These are phyloP conservation scores for Colletotrichum echinochloae DNA, from an alignment of 2,329 filamentous ascomycete species.

Conservation along the genomic window DNA sequence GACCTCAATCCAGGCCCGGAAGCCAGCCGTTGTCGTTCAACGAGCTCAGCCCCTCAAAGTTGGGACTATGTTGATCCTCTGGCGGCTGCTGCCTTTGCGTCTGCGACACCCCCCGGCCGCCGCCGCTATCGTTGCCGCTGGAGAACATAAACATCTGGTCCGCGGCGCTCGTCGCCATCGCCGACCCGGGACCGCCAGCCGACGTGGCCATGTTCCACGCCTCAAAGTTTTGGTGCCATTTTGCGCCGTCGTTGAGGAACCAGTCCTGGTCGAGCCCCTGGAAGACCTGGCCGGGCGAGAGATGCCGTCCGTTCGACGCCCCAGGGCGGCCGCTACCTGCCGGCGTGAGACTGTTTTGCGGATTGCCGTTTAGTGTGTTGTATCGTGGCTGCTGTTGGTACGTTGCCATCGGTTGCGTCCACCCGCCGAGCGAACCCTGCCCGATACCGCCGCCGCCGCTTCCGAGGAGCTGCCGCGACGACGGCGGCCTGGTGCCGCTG, in stretches of 20 bases:
- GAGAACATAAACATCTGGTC: constrained; percentile 41
- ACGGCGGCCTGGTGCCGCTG: constrained; percentile 34
- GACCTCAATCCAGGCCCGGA: constrained; percentile 50
- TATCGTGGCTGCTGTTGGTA: constrained; percentile 44
- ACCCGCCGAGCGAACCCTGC: constrained; percentile 38
- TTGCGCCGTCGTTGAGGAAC: constrained; percentile 68
- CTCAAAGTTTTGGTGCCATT: constrained; percentile 70
- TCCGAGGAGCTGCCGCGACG: constrained; percentile 28
- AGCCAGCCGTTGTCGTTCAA: constrained; percentile 51
- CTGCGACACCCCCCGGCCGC: constrained; percentile 2
- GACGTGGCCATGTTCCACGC: constrained; percentile 58
- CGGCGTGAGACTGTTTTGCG: constrained; percentile 5
- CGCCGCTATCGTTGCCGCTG: constrained; percentile 6
- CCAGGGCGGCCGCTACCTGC: constrained; percentile 8
- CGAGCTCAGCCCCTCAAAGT: constrained; percentile 50
- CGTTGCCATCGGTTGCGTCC: constrained; percentile 46
- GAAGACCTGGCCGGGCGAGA: constrained; percentile 47
- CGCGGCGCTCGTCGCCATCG: constrained; percentile 23
- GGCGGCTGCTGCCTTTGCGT: constrained; percentile 22
- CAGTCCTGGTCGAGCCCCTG: constrained; percentile 66
- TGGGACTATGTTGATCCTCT: constrained; percentile 33
- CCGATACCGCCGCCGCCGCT: background rate
- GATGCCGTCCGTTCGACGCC: constrained; percentile 42
- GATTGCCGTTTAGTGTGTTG: constrained; percentile 6
- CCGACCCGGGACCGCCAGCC: constrained; percentile 5